These are phyloP conservation scores for Galerina marginata DNA, from an alignment of 768 basidiomycete genomes.

Conservation along the genomic window DNA sequence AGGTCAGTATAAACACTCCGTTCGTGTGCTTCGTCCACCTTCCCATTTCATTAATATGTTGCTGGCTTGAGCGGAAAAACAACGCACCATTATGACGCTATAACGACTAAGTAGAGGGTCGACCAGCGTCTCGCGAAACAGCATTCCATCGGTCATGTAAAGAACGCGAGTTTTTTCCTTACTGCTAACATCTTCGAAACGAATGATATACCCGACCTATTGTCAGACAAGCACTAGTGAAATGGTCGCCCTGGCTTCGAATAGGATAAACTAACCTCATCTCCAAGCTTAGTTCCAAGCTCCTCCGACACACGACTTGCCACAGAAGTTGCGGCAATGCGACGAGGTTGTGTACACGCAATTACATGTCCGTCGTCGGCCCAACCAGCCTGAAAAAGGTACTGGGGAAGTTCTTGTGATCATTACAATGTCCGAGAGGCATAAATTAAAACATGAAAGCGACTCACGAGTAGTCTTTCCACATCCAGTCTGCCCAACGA, in stretches of 20 bases:
- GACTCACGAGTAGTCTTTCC: constrained; percentile 95
- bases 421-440: constrained; percentile 19
- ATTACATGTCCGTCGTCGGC: constrained; percentile 81
- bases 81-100: constrained; percentile 90
- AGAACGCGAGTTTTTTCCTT: constrained; percentile 87
- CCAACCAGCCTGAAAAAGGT: constrained; percentile 94
- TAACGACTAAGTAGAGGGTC: constrained; percentile 93
- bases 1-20: constrained; percentile 95
- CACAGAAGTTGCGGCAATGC: constrained; percentile 95
- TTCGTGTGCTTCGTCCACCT: constrained; percentile 99
- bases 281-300: constrained; percentile 85
- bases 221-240: not conserved
- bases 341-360: constrained; percentile 90
- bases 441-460: constrained; percentile 3
- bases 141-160: constrained; percentile 98
- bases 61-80: not conserved
- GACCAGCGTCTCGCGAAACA: constrained; percentile 91
- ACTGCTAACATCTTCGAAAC: constrained; percentile 92
- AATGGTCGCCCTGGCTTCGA: not conserved
- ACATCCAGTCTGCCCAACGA: constrained; percentile 95
- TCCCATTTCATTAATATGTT: constrained; percentile 5
- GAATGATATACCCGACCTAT: constrained; percentile 96
- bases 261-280: constrained; percentile 63
- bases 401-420: constrained; percentile 88
- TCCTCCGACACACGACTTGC: constrained; percentile 92